Evolutionary conservation across 768 basidiomycete genomes (phyloP).

Genomic region (Tylopilus vinaceipallidus): DNA sequence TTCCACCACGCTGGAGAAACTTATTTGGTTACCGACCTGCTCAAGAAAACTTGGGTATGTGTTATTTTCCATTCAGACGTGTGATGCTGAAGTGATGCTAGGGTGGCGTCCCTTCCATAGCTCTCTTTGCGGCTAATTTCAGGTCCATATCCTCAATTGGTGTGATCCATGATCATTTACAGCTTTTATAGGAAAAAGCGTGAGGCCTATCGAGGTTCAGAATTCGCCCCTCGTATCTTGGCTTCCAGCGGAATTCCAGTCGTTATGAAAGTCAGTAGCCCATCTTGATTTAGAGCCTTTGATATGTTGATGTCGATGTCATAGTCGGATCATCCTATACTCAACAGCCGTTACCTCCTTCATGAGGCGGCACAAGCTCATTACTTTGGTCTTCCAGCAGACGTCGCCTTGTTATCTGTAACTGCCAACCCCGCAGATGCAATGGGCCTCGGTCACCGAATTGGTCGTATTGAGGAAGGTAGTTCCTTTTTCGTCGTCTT

Average conservation of each 20-base stretch:
- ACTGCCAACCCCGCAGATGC: slow-evolving; percentile 65
- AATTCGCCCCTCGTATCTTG: slow-evolving; percentile 77
- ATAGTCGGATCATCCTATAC: slow-evolving; percentile 56
- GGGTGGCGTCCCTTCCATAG: slow-evolving; percentile 72
- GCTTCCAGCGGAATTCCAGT: slow-evolving; percentile 65
- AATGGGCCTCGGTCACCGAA: slow-evolving; percentile 71
- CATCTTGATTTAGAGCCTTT: not conserved
- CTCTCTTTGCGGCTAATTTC: slow-evolving; percentile 66
- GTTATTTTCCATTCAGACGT: not conserved
- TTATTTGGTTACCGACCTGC: slow-evolving; percentile 74
- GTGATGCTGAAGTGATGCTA: not conserved
- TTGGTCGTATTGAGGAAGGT: slow-evolving; percentile 61
- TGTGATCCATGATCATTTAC: not conserved
- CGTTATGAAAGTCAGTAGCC: slow-evolving; percentile 68
- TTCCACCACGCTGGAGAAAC: slow-evolving; percentile 83
- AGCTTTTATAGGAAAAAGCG: slow-evolving; percentile 57
- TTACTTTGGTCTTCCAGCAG: slow-evolving; percentile 58
- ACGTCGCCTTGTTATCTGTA: slow-evolving; percentile 60
- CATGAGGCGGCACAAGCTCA: slow-evolving; percentile 73
- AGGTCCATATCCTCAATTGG: slow-evolving; percentile 22
- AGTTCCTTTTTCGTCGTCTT: not conserved
- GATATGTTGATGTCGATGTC: not conserved
- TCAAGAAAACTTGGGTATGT: slow-evolving; percentile 66
- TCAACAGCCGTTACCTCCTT: slow-evolving; percentile 66
- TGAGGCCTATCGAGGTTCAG: slow-evolving; percentile 78